Evolutionary conservation across 2,329 filamentous ascomycete species (phyloP).

Genomic region (Colletotrichum limetticola): DNA sequence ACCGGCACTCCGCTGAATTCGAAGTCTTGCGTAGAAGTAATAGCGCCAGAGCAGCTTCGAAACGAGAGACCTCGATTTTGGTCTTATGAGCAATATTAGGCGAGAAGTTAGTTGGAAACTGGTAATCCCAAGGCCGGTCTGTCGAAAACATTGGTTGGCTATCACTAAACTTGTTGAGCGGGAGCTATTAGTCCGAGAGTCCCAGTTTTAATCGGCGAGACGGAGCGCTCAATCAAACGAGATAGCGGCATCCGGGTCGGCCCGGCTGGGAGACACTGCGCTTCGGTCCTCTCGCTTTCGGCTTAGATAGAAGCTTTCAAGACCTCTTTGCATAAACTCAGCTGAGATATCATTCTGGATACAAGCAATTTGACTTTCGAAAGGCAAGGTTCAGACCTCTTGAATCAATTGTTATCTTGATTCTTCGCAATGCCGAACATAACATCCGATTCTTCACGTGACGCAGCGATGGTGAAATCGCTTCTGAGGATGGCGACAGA

Average conservation of each 20-base stretch:
- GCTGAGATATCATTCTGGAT: too few relatives aligned
- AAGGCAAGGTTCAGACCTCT: neutral
- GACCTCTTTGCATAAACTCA: neutral
- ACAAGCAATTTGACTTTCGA: too few relatives aligned
- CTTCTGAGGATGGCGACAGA: constrained; percentile 33
- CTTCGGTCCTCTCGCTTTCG: neutral
- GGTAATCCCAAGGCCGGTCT: too few relatives aligned
- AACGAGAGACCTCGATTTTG: too few relatives aligned
- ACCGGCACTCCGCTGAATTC: too few relatives aligned
- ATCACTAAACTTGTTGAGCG: too few relatives aligned
- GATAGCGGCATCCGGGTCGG: neutral
- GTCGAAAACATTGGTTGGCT: too few relatives aligned
- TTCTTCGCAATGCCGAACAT: neutral
- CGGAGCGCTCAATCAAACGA: neutral
- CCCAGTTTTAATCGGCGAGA: neutral
- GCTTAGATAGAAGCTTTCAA: neutral
- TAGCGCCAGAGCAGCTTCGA: too few relatives aligned
- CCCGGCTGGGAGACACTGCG: neutral
- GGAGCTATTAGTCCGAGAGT: neutral
- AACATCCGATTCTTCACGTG: constrained; percentile 16
- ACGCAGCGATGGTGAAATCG: constrained; percentile 33
- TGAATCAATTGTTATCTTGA: neutral
- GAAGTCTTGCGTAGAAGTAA: too few relatives aligned
- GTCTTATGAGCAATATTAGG: too few relatives aligned
- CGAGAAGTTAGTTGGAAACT: too few relatives aligned